Base-by-base conservation (phyloP, 768 basidiomycete genomes). In the Hortiboletus flavorubellus region DNA sequence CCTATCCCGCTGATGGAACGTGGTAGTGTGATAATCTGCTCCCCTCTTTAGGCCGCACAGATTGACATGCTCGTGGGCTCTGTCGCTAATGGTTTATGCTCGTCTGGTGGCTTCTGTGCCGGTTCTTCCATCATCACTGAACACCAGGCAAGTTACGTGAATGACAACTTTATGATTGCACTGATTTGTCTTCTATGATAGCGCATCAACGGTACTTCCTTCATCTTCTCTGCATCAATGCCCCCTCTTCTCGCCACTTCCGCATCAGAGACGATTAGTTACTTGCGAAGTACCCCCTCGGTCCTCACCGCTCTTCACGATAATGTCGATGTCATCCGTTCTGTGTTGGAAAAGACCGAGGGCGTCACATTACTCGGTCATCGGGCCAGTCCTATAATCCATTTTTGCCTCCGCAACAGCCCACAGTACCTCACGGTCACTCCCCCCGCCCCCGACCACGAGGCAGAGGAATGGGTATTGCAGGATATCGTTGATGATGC, bases 61-160 rank as follows among this genome's bases (percentile, higher is more conserved):
- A 86, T 98, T 15, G 97, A 99, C 72, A 93, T 98, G 80, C 78
- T 98, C n/a, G 77, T 96, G 2, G 96, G 94, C 4, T 95, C 92
- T 26, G 81, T 92, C 56, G 88, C 94, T 0, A 93, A 80, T 37
- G 89, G 89, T 14, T 81, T 98, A 18, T 84, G 83, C 55, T 83
- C 95, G 1, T 79, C 81, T 2, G 97, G 96, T 46, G 97, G 97
- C 2, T 99, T 98, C 81, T 98, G 96, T 65, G 93, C 93, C 4
- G 97, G 97, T 26, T 88, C 90, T 1, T 72, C 73, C 16, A 80
- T 83, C 39, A 90, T 97, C 31, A 83, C 93, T 23, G 83, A 91
- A 59, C 96, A 99, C 67, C 96, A 94, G 79, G 91, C 89, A 61
- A 21, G 73, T 23, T 8, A 2, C 14, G 4, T 23, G 16, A 16